Conservation (phyloP, 257 asterid species). For the Salvia splendens region DNA sequence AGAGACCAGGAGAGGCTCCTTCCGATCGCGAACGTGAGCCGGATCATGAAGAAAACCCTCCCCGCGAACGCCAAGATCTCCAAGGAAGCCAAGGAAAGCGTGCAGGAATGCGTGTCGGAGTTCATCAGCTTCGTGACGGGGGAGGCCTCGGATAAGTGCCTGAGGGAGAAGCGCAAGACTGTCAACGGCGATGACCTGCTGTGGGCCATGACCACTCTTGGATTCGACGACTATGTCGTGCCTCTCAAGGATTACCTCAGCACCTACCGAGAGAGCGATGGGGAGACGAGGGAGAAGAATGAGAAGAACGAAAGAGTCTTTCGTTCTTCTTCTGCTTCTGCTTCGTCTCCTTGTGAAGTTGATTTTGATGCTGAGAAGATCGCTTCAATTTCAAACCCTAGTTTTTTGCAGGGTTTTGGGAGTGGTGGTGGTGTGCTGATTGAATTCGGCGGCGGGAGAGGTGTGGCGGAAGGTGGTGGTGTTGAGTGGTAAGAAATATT, state of each 20-base stretch:
- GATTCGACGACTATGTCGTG: conserved; percentile 52
- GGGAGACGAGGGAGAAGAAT: conserved; percentile 34
- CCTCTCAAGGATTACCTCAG: conserved; percentile 46
- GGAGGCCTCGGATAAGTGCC: conserved; percentile 66
- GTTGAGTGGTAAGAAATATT: conserved; percentile 37
- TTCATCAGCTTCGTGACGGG: conserved; percentile 67
- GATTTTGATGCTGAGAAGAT: conserved; percentile 11
- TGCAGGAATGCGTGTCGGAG: conserved; percentile 62
- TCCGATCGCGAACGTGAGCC: conserved; percentile 57
- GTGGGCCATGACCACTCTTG: conserved; percentile 68
- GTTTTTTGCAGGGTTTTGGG: conserved; percentile 21
- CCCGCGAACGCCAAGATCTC: conserved; percentile 66
- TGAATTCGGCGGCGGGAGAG: conserved; percentile 22
- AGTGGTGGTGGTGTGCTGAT: neutral
- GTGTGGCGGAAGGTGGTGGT: conserved; percentile 30
- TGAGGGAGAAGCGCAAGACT: conserved; percentile 61
- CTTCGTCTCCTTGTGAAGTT: conserved; percentile 1
- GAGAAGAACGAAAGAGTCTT: conserved; percentile 28
- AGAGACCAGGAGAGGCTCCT: conserved; percentile 45
- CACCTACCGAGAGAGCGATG: conserved; percentile 50
- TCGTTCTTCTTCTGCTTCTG: conserved; percentile 7
- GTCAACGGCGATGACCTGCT: conserved; percentile 59
- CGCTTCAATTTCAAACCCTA: conserved; percentile 6
- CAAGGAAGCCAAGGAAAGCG: conserved; percentile 59
- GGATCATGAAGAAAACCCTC: conserved; percentile 66